Conservation (phyloP, 2,329 filamentous ascomycete species). For the Microascus cirrosus region DNA sequence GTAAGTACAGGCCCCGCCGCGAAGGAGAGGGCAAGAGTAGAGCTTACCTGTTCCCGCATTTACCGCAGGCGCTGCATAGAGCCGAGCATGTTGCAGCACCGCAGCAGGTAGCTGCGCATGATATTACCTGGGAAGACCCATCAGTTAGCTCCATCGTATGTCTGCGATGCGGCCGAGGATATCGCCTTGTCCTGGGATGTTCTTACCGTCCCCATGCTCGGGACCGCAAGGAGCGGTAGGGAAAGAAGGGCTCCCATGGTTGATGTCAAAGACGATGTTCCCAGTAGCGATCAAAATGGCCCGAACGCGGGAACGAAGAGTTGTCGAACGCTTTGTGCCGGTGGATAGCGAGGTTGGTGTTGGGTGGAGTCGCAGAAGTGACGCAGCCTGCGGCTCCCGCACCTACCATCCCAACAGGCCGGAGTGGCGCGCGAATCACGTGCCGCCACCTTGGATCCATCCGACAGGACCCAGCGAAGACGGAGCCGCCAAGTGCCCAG, state of each 20-base stretch:
- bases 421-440: background rate
- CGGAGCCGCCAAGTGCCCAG: background rate
- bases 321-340: background rate
- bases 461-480: background rate
- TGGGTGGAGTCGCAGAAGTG: background rate
- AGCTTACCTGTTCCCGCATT: constrained; percentile 85
- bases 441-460: background rate
- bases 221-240: constrained; percentile 77
- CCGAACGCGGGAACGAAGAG: background rate
- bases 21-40: constrained; percentile 8
- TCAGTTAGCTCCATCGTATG: background rate
- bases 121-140: constrained; percentile 46
- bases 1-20: background rate
- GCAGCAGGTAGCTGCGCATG: constrained; percentile 81
- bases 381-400: background rate
- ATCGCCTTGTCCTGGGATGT: constrained; percentile 12
- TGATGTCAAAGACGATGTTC: background rate
- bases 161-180: background rate
- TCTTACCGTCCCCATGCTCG: constrained; percentile 76
- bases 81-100: constrained; percentile 94
- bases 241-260: constrained; percentile 86
- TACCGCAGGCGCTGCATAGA: constrained; percentile 89
- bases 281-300: background rate
- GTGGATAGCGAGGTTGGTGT: background rate
- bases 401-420: background rate